Base-by-base conservation (phyloP, 139 green algal species). In the Astrephomene gubernaculifera region DNA sequence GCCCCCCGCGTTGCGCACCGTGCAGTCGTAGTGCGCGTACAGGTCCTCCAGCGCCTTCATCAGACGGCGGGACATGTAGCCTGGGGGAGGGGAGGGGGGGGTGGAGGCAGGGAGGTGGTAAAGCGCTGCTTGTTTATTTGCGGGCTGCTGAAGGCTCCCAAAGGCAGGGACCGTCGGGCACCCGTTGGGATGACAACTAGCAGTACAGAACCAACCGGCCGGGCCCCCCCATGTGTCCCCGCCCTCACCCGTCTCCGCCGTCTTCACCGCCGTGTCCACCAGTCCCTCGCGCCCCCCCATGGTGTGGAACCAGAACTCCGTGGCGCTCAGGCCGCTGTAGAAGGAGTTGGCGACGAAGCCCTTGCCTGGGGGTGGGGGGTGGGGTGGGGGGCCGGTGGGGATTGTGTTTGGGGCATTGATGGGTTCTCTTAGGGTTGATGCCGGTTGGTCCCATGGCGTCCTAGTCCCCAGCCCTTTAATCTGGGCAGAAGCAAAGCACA, bases 241-340 rank as follows among this genome's bases (percentile, higher is more conserved):
- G 38, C 78, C 29, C 78, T n/a, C 60, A 75, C 79, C 84, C 25
- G 97, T 99, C 88, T 99, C 97, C 0, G 97, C 97, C 1, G 97
- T 99, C 92, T 99, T 99, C 83, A 99, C 97, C 24, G 97, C 97
- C 1, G 97, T 99, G 89, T 99, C 97, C 76, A 99, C 97, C 71
- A 99, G 91, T 0, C 97, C 96, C 90, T 98, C 96, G 0, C 96
- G 89, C 12, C 96, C 96, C 0, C 93, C 97, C 97, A 99, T 99
- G 73, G 97, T 99, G 93, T 99, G 97, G 90, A 99, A 99, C 92
- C 99, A 99, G 81, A 99, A 99, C 94, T 99, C 97, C 5, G 96
- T 98, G 64, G 97, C 94, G 14, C 87, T 96, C 35, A 99, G 92
- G 5, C 97, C 97, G 68, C 82, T 90, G 90, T 97, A 99, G 93